Evolutionary conservation across 441 rosid species (phyloP).

Genomic region (Mallotus repandus): DNA sequence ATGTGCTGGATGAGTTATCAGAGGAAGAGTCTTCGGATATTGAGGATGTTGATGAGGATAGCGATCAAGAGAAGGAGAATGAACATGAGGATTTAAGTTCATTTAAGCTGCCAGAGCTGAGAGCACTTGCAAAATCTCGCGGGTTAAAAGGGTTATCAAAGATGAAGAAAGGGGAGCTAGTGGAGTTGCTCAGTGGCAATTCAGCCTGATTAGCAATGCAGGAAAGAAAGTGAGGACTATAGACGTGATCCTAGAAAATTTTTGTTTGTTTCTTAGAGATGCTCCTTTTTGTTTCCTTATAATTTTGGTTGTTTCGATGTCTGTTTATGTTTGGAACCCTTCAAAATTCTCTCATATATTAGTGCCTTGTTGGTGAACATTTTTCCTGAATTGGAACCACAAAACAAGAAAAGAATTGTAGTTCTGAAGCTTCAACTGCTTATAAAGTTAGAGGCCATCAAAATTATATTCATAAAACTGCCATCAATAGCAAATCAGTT

Average conservation of each 20-base stretch:
- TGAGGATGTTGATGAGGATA: conserved; percentile 36
- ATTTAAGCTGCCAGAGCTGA: conserved; percentile 59
- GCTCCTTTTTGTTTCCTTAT: conserved; percentile 14
- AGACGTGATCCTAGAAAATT: conserved; percentile 10
- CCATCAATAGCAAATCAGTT: no score
- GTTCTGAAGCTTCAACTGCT: no score
- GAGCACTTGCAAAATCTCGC: conserved; percentile 64
- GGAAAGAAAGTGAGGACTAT: conserved; percentile 6
- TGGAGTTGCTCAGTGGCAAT: conserved; percentile 47
- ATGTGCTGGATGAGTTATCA: conserved; percentile 31
- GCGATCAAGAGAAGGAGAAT: conserved; percentile 18
- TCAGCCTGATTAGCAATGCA: conserved; percentile 26
- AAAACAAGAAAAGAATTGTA: not conserved
- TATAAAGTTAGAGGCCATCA: no score
- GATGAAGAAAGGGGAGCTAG: conserved; percentile 67
- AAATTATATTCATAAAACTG: no score
- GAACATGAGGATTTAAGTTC: conserved; percentile 44
- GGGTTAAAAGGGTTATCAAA: conserved; percentile 73
- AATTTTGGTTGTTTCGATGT: not conserved
- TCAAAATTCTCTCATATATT: conserved; percentile 2
- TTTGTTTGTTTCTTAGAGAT: conserved; percentile 7
- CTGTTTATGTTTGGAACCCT: not conserved
- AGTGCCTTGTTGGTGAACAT: not conserved
- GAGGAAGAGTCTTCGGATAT: conserved; percentile 38
- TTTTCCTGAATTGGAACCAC: not conserved